Conservation (phyloP, 768 basidiomycete genomes). For the Asterophora lycoperdoides region DNA sequence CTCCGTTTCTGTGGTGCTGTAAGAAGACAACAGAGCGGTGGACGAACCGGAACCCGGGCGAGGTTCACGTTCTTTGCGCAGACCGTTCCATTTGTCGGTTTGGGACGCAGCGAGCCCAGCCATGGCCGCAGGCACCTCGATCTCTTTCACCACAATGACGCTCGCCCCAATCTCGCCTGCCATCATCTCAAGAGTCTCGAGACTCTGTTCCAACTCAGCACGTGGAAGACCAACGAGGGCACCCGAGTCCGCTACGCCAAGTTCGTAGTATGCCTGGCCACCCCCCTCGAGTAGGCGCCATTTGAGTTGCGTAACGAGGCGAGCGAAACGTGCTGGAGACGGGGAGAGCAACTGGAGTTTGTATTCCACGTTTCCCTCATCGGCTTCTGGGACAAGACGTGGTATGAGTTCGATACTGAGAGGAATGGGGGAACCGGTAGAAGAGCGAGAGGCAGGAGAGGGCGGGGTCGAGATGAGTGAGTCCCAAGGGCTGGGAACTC, state of each 20-base stretch:
- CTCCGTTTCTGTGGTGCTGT: constrained; percentile 33
- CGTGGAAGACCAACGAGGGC: constrained; percentile 75
- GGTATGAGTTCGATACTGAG: constrained; percentile 42
- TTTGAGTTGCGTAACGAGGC: constrained; percentile 92
- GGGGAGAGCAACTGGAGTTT: constrained; percentile 87
- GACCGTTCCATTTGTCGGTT: constrained; percentile 36
- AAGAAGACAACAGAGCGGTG: constrained; percentile 21
- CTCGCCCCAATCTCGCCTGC: constrained; percentile 91
- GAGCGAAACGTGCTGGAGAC: constrained; percentile 67
- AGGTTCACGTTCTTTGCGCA: constrained; percentile 32
- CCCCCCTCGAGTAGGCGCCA: constrained; percentile 89
- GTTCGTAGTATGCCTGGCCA: constrained; percentile 80
- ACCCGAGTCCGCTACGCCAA: constrained; percentile 84
- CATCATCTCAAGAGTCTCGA: constrained; percentile 91
- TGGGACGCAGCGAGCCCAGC: constrained; percentile 34
- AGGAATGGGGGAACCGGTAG: constrained; percentile 28
- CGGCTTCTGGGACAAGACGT: constrained; percentile 71
- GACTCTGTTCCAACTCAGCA: constrained; percentile 70
- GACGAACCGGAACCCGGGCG: constrained; percentile 22
- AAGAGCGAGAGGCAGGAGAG: constrained; percentile 29
- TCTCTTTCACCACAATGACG: constrained; percentile 86
- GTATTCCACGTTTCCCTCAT: constrained; percentile 91
- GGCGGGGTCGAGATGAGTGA: constrained; percentile 58
- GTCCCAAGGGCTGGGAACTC: constrained; percentile 83
- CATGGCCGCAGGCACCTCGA: constrained; percentile 65